Base-by-base conservation (phyloP, 768 basidiomycete species). In the Auricularia sp. region DNA sequence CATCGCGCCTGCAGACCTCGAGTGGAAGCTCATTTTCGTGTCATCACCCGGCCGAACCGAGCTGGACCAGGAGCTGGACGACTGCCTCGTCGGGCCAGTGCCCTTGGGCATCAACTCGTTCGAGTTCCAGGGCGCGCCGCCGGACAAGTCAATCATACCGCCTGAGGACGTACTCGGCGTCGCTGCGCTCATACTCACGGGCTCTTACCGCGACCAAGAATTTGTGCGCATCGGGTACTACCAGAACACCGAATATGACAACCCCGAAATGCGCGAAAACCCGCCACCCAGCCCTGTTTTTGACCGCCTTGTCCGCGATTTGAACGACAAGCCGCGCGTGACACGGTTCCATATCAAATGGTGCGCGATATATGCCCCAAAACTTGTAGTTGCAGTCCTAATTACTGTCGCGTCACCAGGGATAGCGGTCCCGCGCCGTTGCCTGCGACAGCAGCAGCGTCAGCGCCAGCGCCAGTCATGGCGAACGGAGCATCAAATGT, bases 171-270 rank as follows among this genome's bases (percentile, higher is more conserved):
- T 96, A 37, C 82, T 99, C 13, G 97, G 97, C 58, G 95, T 99
- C 18, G 92, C 96, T 2, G 97, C 96, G 5, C 88, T 98, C 73
- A 98, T 99, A 71, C 83, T 99, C 62, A 98, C 95, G 0, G 97
- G 94, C 6, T 92, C 91, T 11, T 99, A 98, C 76, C 86, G 87
- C 45, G 96, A 98, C 62, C 95, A 97, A 71, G 97, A 98, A 74
- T 99, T 99, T 72, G 96, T 99, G n/a, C 87, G 96, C 58, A 95
- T 99, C 34, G 97, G 97, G 6, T 98, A 99, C 74, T 99, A 99
- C 75, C 97, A 98, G 77, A 95, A 98, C 73, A 98, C 95, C 33
- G 96, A 98, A 75, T 98, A 98, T 72, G 96, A 97, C 74, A 92
- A 90, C 70, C 91, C 94, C 63, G 93, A 92, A 76, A 87, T 95